These are phyloP conservation scores for Dionaea muscipula DNA, from an alignment of 179 eudicot species.

Conservation along the genomic window DNA sequence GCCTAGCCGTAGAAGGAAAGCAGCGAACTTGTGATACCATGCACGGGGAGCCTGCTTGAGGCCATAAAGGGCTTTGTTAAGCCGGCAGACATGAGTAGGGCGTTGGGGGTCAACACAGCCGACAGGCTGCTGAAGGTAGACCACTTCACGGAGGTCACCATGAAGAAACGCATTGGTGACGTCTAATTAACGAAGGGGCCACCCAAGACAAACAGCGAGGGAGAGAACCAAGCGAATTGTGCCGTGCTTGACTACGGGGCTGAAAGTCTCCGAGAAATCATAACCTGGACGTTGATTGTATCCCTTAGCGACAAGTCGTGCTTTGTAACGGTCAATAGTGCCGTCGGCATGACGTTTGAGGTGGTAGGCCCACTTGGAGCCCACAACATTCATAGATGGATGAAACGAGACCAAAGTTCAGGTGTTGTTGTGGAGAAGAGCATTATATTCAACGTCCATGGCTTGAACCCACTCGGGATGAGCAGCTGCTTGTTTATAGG, in stretches of 20 bases:
- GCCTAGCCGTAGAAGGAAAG: not conserved
- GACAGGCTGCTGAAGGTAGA: not conserved
- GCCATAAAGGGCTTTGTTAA: slow-evolving; percentile 3
- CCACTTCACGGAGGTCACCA: not conserved
- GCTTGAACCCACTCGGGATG: slow-evolving; percentile 1
- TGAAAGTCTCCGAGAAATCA: slow-evolving; percentile 4
- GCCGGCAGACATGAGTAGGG: not conserved
- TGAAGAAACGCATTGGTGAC: not conserved
- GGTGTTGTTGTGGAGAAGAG: slow-evolving; percentile 6
- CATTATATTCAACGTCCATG: slow-evolving; percentile 1
- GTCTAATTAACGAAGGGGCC: not conserved
- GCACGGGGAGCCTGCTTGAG: not conserved
- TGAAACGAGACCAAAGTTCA: not conserved
- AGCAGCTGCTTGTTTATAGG: not conserved
- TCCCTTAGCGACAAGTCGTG: slow-evolving; percentile 1
- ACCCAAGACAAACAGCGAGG: not conserved
- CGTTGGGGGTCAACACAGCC: not conserved
- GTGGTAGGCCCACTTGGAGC: slow-evolving; percentile 3
- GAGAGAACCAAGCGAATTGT: not conserved
- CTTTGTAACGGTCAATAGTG: not conserved
- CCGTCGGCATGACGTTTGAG: slow-evolving; percentile 4
- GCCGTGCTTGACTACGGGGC: not conserved
- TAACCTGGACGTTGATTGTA: not conserved
- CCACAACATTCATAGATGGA: not conserved
- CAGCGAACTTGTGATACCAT: not conserved